Percentiles rank a stretch among this genome's conserved stretches.
Evolutionary conservation across 176 grass and related monocot species (phyloP).

Genomic region (Cenchrus fungigraminus): DNA sequence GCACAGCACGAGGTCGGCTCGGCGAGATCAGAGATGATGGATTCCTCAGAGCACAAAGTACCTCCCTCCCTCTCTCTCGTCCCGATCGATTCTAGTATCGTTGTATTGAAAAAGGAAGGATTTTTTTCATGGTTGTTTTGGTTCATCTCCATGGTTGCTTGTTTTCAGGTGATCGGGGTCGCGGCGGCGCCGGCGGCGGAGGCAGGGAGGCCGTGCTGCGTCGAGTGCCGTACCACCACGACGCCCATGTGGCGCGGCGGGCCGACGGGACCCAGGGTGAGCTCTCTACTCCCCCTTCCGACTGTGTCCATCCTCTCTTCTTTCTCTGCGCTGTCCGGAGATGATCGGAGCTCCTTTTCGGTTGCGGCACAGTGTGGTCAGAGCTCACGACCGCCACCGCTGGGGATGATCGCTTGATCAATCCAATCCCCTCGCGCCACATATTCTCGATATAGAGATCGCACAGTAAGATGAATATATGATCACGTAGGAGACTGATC

Average conservation of each 20-base stretch:
- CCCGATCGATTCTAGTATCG: neutral
- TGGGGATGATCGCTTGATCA: neutral
- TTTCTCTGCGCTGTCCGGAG: neutral
- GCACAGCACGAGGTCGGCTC: neutral
- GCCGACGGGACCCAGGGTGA: conserved; percentile 77
- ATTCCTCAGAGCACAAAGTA: conserved; percentile 57
- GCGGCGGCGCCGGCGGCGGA: conserved; percentile 25
- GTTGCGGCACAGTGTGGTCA: neutral
- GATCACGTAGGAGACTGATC: neutral
- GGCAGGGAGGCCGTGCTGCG: conserved; percentile 58
- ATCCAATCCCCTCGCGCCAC: neutral
- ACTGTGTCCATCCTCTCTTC: neutral
- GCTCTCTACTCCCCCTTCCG: neutral
- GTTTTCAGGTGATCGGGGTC: conserved; percentile 45
- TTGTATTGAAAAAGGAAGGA: neutral
- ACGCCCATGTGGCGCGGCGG: conserved; percentile 89
- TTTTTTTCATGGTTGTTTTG: neutral
- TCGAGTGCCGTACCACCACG: conserved; percentile 78
- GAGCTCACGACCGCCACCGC: neutral
- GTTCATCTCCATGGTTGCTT: neutral
- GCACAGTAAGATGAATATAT: neutral
- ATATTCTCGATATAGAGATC: neutral
- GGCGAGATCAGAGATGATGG: conserved; percentile 53
- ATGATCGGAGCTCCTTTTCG: neutral
- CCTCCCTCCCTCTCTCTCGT: neutral